Conservation (phyloP, 2,329 filamentous ascomycete genomes). For the Trichoderma semiorbis region DNA sequence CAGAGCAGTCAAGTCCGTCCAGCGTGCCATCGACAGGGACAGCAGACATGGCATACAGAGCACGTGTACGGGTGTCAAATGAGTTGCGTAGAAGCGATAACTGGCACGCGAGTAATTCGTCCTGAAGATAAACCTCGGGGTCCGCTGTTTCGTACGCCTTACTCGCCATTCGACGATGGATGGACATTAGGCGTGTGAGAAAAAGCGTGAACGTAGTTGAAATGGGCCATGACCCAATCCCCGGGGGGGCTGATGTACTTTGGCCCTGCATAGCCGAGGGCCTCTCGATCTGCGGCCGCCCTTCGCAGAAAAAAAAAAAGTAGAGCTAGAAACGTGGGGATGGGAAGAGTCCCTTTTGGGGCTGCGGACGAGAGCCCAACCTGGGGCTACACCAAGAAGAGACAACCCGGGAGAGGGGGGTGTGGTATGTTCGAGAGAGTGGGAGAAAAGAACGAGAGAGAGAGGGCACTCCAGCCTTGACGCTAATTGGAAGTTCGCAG, state of each 20-base stretch:
- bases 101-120: neutral
- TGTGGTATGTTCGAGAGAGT: neutral
- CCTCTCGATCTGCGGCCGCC: slow-evolving; percentile 35
- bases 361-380: slow-evolving; percentile 8
- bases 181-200: neutral
- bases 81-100: neutral
- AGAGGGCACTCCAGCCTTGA: slow-evolving; percentile 5
- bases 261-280: slow-evolving; percentile 40
- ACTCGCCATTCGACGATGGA: neutral
- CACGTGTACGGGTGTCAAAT: neutral
- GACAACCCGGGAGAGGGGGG: neutral
- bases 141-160: neutral
- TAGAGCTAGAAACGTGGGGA: slow-evolving; percentile 28
- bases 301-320: slow-evolving; percentile 24
- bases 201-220: slow-evolving; percentile 7
- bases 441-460: neutral
- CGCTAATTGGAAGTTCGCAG: slow-evolving; percentile 17
- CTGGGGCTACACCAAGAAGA: slow-evolving; percentile 11
- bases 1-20: neutral
- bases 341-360: slow-evolving; percentile 24
- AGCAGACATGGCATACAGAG: neutral
- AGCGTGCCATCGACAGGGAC: neutral
- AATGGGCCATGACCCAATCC: neutral
- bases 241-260: slow-evolving; percentile 18
- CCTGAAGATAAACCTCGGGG: neutral